These are phyloP conservation scores for Ogataea degrootiae DNA, from an alignment of 805 yeast species.

Conservation along the genomic window DNA sequence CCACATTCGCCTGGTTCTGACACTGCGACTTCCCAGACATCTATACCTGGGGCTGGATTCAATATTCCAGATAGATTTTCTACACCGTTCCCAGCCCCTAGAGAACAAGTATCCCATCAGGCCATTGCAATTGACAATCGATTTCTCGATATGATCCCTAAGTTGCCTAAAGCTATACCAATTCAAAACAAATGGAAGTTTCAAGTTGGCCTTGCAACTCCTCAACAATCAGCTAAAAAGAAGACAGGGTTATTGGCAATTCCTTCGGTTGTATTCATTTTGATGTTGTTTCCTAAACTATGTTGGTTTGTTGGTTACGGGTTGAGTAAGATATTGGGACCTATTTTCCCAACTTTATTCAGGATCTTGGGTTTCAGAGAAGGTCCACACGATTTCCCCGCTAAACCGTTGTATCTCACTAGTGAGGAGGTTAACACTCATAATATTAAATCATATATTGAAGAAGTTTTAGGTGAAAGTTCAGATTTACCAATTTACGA, in stretches of 20 bases:
- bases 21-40: not conserved
- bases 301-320: constrained; percentile 39
- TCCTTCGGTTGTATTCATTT: constrained; percentile 42
- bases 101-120: not conserved
- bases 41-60: not conserved
- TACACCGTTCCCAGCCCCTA: constrained; percentile 2
- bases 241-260: constrained; percentile 6
- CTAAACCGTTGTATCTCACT: constrained; percentile 19
- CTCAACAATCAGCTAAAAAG: not conserved
- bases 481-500: constrained; percentile 25
- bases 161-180: constrained; percentile 32
- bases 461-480: constrained; percentile 19
- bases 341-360: constrained; percentile 31
- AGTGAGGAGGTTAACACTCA: constrained; percentile 15
- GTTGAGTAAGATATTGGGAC: constrained; percentile 29
- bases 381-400: constrained; percentile 30
- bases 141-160: constrained; percentile 26
- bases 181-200: constrained; percentile 34
- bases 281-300: constrained; percentile 53
- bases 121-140: constrained; percentile 21
- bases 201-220: constrained; percentile 25
- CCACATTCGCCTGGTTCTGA: not conserved
- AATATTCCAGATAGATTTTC: not conserved
- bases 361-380: constrained; percentile 24
- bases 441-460: constrained; percentile 14